Conservation (phyloP, 805 yeast species). For the Yamadazyma insecticola region DNA sequence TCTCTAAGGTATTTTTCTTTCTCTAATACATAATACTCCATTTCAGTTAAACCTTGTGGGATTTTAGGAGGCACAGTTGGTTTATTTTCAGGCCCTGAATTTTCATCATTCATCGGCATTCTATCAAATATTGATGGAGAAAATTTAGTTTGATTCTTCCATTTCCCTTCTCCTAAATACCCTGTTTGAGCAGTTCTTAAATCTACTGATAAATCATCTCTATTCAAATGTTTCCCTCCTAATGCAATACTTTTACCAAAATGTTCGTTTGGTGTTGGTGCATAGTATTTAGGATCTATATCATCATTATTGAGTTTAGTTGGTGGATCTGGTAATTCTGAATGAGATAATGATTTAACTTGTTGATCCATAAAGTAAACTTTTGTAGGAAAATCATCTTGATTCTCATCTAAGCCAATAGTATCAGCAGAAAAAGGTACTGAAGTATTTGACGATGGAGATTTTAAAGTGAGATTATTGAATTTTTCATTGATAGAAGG, state of each 20-base stretch:
- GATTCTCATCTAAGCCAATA: constrained; percentile 30
- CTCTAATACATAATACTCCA: constrained; percentile 39
- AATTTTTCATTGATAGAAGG: constrained; percentile 6
- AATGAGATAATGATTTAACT: constrained; percentile 25
- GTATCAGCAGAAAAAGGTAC: constrained; percentile 42
- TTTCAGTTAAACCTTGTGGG: constrained; percentile 37
- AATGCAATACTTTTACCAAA: constrained; percentile 18
- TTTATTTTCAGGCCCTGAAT: constrained; percentile 21
- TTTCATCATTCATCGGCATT: constrained; percentile 16
- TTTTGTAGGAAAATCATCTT: constrained; percentile 24
- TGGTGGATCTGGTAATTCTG: constrained; percentile 15
- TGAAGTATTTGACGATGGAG: constrained; percentile 10
- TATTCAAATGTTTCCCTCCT: no score
- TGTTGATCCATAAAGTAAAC: constrained; percentile 33
- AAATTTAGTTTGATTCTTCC: constrained; percentile 15
- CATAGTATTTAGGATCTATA: constrained; percentile 33
- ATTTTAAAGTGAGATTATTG: constrained; percentile 5
- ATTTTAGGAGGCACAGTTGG: constrained; percentile 43
- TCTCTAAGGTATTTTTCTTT: constrained; percentile 36
- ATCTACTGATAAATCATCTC: constrained; percentile 22
- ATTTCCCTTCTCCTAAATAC: constrained; percentile 37
- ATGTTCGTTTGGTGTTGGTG: constrained; percentile 47
- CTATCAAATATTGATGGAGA: constrained; percentile 35
- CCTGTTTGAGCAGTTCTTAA: constrained; percentile 31
- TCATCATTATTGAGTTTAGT: constrained; percentile 22